phyloP scores from a whole-genome alignment of 208 protist genomes.

The Acanthamoeba castellanii region DNA sequence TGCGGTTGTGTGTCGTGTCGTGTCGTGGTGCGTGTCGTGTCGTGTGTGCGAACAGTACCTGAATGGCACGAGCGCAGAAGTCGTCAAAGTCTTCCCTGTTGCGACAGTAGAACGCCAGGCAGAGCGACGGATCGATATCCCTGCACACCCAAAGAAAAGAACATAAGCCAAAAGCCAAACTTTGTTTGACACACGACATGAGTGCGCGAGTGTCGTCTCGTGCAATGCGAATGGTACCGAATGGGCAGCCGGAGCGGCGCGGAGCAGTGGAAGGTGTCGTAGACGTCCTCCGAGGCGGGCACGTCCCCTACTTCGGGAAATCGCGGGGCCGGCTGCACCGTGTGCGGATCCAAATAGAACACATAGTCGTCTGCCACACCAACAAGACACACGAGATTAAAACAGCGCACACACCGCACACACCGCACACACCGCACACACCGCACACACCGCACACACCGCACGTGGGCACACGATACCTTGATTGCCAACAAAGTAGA shows the following conservation, averaged over 20 bases:
- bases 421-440: not conserved
- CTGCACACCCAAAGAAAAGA: not conserved
- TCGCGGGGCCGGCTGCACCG: slow-evolving; percentile 16
- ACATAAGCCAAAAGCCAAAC: not conserved
- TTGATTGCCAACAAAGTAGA: slow-evolving; percentile 81
- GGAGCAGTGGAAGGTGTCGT: slow-evolving; percentile 59
- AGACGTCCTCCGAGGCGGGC: not conserved
- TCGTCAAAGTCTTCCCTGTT: slow-evolving; percentile 42
- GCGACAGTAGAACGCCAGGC: slow-evolving; percentile 62
- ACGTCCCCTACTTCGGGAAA: slow-evolving; percentile 15
- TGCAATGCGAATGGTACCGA: not conserved
- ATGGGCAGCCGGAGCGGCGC: slow-evolving; percentile 20
- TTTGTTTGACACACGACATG: not conserved
- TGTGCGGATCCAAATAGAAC: slow-evolving; percentile 68
- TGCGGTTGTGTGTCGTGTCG: not conserved
- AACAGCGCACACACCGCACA: not conserved
- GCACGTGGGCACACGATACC: not conserved
- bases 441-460: not conserved
- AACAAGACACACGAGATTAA: not conserved
- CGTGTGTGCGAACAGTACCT: not conserved
- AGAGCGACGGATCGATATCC: slow-evolving; percentile 55
- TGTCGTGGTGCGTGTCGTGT: not conserved
- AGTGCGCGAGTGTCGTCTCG: no score
- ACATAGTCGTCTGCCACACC: not conserved
- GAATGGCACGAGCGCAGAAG: slow-evolving; percentile 14